phyloP scores from a whole-genome alignment of 305 asterid genomes.

The Fraxinus baroniana region DNA sequence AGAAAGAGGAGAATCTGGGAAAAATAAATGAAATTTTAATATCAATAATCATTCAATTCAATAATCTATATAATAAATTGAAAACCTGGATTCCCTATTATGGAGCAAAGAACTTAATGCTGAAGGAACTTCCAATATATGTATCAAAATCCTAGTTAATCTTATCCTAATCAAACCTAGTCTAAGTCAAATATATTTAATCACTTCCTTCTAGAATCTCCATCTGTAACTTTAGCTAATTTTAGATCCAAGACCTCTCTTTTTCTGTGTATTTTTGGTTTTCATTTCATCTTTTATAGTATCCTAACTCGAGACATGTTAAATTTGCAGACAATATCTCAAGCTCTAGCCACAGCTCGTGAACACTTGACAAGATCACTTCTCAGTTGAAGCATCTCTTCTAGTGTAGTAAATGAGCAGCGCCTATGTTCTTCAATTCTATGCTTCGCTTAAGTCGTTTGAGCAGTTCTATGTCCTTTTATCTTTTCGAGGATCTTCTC shows the following conservation, averaged over 20 bases:
- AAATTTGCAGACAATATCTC: slow-evolving; percentile 60
- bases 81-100: not conserved
- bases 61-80: not conserved
- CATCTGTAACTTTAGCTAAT: not conserved
- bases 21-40: not conserved
- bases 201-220: not conserved
- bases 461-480: not conserved
- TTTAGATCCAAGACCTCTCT: not conserved
- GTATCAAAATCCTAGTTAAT: not conserved
- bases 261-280: not conserved
- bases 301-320: not conserved
- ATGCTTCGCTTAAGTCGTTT: not conserved
- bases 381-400: slow-evolving; percentile 41
- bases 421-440: slow-evolving; percentile 15
- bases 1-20: not conserved
- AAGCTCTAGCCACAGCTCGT: slow-evolving; percentile 76
- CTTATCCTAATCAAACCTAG: not conserved
- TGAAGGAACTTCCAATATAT: not conserved
- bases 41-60: not conserved
- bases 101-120: not conserved
- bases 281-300: not conserved
- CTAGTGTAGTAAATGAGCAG: not conserved
- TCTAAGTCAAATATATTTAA: not conserved
- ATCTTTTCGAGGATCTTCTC: not conserved
- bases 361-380: slow-evolving; percentile 77